phyloP scores from a whole-genome alignment of 495 filamentous ascomycete genomes.

The Aspergillus baeticus region DNA sequence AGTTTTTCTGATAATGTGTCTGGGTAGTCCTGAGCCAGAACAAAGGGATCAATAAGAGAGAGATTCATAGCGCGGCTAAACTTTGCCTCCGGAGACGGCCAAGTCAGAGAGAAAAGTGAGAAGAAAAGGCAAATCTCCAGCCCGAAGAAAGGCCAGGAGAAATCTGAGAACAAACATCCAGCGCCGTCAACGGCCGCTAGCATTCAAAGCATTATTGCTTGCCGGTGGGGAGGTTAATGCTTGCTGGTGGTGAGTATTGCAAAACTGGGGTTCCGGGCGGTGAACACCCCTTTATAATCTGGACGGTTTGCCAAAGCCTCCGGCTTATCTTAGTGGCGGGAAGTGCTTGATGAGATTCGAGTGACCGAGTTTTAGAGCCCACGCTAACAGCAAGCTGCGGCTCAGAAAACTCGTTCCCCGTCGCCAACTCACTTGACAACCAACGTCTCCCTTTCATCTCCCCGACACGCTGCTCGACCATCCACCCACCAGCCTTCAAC shows the following conservation, averaged over 20 bases:
- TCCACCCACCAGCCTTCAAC: slow-evolving; percentile 32
- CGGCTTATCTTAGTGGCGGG: slow-evolving; percentile 2
- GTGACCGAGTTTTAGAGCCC: slow-evolving; percentile 21
- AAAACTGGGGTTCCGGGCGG: too few species aligned
- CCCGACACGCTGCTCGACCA: slow-evolving; percentile 32
- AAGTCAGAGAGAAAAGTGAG: background rate
- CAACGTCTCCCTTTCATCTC: slow-evolving; percentile 45
- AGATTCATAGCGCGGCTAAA: slow-evolving; percentile 62
- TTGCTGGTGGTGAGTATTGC: slow-evolving; percentile 15
- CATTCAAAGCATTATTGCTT: slow-evolving; percentile 10
- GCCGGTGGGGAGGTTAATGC: slow-evolving; percentile 14
- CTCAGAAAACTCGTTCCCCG: slow-evolving; percentile 50
- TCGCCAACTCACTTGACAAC: slow-evolving; percentile 41
- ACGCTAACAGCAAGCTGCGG: slow-evolving; percentile 31
- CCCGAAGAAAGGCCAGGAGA: slow-evolving; percentile 32
- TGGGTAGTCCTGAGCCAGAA: slow-evolving; percentile 92
- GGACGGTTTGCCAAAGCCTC: background rate
- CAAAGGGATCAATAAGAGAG: slow-evolving; percentile 74
- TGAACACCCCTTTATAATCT: slow-evolving; percentile 9
- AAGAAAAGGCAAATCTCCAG: slow-evolving; percentile 19
- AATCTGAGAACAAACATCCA: slow-evolving; percentile 31
- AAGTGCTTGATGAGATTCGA: background rate
- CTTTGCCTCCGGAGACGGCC: background rate
- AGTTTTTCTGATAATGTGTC: slow-evolving; percentile 84
- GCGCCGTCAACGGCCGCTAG: slow-evolving; percentile 7